Evolutionary conservation across 1,139 yeast genomes (phyloP).

Genomic region (Candida anutae): DNA sequence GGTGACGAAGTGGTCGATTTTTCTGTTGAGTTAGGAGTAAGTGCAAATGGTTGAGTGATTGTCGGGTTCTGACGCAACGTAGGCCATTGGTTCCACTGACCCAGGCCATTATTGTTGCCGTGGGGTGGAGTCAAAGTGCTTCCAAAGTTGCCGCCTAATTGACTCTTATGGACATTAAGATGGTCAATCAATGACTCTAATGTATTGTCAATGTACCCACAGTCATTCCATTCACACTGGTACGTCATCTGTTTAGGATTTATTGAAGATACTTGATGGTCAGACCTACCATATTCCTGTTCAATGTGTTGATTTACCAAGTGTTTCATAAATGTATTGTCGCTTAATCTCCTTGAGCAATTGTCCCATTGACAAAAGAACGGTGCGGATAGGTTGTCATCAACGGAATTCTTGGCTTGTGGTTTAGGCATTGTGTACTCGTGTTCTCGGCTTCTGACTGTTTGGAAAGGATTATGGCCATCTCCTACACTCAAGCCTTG

Average conservation of each 20-base stretch:
- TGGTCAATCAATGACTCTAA: slow-evolving; percentile 51
- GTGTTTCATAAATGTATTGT: slow-evolving; percentile 48
- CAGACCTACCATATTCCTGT: slow-evolving; percentile 11
- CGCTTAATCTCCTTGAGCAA: slow-evolving; percentile 35
- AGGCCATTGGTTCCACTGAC: background rate
- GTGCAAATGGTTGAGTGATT: slow-evolving; percentile 2
- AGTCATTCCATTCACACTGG: slow-evolving; percentile 70
- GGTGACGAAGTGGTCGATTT: slow-evolving; percentile 2
- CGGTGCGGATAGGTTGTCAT: background rate
- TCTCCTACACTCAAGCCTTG: slow-evolving; percentile 5
- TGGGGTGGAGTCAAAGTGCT: background rate
- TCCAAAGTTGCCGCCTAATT: slow-evolving; percentile 18
- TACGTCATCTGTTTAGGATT: slow-evolving; percentile 11
- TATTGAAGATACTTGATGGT: slow-evolving; percentile 3
- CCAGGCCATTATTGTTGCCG: slow-evolving; percentile 6
- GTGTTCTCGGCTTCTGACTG: slow-evolving; percentile 1
- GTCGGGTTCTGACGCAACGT: background rate
- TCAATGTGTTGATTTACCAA: slow-evolving; percentile 48
- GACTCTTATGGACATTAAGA: slow-evolving; percentile 34
- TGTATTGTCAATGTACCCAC: slow-evolving; percentile 49
- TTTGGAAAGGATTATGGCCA: too few relatives aligned
- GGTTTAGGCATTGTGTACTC: too few relatives aligned
- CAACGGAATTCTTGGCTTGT: too few relatives aligned
- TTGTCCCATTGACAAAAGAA: slow-evolving; percentile 51
- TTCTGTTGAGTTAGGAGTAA: slow-evolving; percentile 2